Evolutionary conservation across 1,139 yeast genomes (phyloP).

Genomic region (Lodderomyces theae): DNA sequence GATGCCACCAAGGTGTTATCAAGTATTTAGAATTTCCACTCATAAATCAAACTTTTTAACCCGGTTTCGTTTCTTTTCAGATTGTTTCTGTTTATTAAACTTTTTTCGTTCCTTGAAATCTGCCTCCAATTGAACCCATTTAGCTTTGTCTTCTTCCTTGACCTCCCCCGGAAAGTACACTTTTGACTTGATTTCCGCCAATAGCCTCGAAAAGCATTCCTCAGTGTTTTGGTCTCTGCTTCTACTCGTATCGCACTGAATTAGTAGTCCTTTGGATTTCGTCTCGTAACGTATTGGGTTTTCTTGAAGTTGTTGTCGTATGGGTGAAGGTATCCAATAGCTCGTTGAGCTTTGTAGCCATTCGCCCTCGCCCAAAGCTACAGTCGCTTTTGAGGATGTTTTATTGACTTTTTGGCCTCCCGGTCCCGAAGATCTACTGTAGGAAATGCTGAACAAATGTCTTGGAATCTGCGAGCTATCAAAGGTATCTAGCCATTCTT

Average conservation of each 20-base stretch:
- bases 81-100: constrained; percentile 47
- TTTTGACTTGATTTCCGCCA: constrained; percentile 47
- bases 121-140: constrained; percentile 54
- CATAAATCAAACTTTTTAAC: constrained; percentile 35
- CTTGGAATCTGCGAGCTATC: constrained; percentile 44
- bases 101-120: constrained; percentile 50
- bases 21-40: neutral
- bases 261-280: constrained; percentile 53
- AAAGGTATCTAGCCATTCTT: constrained; percentile 45
- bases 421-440: constrained; percentile 81
- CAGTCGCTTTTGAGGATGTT: constrained; percentile 73
- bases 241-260: constrained; percentile 62
- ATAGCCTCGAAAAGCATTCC: constrained; percentile 60
- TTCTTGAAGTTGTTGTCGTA: constrained; percentile 42
- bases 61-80: constrained; percentile 56
- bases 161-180: constrained; percentile 53
- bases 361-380: constrained; percentile 45
- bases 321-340: constrained; percentile 61
- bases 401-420: constrained; percentile 97
- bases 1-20: constrained; percentile 38
- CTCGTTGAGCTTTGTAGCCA: constrained; percentile 48
- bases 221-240: constrained; percentile 57
- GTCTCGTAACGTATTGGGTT: constrained; percentile 54
- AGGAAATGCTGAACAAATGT: constrained; percentile 49
- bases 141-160: constrained; percentile 44